phyloP scores from a whole-genome alignment of 306 rosid genomes.

The Cucurbita maxima region DNA sequence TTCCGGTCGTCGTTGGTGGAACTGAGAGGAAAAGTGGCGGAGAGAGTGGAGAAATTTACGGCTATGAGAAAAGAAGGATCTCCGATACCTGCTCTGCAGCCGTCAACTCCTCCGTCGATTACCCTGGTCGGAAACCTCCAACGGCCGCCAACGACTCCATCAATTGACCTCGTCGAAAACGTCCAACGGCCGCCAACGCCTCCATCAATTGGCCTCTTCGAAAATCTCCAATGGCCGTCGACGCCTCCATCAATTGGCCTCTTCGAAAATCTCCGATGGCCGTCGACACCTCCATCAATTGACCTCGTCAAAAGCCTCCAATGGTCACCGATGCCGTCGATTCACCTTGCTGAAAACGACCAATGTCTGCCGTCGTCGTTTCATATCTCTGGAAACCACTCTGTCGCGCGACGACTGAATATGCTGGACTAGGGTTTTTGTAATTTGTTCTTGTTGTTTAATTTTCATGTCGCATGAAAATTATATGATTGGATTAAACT shows the following conservation, averaged over 20 bases:
- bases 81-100: neutral
- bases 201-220: neutral
- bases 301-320: too few relatives aligned
- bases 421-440: too few relatives aligned
- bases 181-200: neutral
- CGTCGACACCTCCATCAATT: too few relatives aligned
- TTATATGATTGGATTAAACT: too few relatives aligned
- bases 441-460: too few relatives aligned
- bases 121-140: neutral
- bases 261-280: too few relatives aligned
- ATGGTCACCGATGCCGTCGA: too few relatives aligned
- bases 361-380: too few relatives aligned
- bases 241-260: too few relatives aligned
- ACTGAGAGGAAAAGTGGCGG: neutral
- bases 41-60: neutral
- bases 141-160: neutral
- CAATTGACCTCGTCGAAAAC: neutral
- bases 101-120: neutral
- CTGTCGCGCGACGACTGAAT: neutral
- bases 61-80: neutral
- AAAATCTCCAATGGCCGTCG: neutral
- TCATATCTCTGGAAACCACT: neutral
- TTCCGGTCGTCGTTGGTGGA: neutral
- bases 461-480: too few relatives aligned
- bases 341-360: too few relatives aligned